These are phyloP conservation scores for Fusarium globosum DNA, from an alignment of 2,329 filamentous ascomycete species.

Conservation along the genomic window DNA sequence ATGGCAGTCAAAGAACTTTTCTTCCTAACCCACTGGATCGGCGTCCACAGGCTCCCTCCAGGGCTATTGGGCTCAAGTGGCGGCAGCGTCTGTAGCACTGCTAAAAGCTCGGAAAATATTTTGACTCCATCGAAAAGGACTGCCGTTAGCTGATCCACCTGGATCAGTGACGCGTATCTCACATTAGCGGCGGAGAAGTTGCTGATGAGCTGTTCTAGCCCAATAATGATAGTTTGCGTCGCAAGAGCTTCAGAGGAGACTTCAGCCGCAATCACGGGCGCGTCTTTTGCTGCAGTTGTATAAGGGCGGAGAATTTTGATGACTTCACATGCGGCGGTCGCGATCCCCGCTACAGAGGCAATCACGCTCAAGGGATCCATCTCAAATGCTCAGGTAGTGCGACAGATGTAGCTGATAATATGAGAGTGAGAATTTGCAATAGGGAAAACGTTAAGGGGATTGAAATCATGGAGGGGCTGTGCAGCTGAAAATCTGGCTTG, in stretches of 20 bases:
- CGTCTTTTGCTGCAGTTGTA: accelerated
- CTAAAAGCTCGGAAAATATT: background rate
- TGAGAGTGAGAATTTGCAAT: background rate
- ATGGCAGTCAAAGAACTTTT: accelerated
- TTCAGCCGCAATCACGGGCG: background rate
- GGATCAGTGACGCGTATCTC: background rate
- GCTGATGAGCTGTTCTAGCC: background rate
- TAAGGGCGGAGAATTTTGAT: background rate
- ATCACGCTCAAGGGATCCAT: background rate
- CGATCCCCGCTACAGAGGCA: background rate
- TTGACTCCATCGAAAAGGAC: background rate
- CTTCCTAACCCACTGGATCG: background rate
- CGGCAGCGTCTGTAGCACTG: background rate
- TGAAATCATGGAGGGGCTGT: background rate
- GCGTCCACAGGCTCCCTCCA: background rate
- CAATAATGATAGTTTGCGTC: accelerated
- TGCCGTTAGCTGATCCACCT: accelerated
- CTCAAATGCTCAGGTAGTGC: accelerated
- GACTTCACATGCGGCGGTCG: background rate
- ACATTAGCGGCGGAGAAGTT: background rate
- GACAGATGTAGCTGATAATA: accelerated
- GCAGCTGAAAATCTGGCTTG: background rate
- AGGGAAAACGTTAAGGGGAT: too few species aligned
- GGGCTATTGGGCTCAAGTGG: background rate
- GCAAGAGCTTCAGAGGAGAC: background rate